Evolutionary conservation across 805 yeast genomes (phyloP), one percentile per base, ranked within the genome.

Genomic region (Candida berthetii): DNA sequence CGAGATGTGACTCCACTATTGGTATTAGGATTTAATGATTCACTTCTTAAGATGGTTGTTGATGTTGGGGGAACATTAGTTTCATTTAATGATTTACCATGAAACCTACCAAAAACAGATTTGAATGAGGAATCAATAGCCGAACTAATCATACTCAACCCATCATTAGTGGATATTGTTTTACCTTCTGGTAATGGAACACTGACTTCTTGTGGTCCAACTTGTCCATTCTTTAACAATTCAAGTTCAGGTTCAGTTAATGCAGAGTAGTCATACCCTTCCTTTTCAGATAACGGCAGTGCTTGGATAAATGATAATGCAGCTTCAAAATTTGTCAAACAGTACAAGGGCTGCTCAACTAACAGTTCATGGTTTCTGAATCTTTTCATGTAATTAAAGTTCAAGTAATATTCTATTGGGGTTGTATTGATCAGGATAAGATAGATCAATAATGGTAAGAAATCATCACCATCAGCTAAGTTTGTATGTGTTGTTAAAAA

Each of bases 241-340:
- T 32, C n/a, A 10, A 31, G 11, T 28, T 39, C 34, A 9, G 34
- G 20, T 19, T 27, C n/a, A 20, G 18, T n/a, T 8, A 39, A 19
- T 7, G 14, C 34, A 5, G n/a, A 6, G 20, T 27, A 28, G 25
- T 39, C 32, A 15, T 25, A 34, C 6, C 18, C 22, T 3, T 33
- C 32, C 15, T 29, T 16, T 4, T n/a, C 25, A 24, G 31, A 11
- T 7, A 35, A 17, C 3, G 22, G 31, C 8, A 29, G 37, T 2
- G 45, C 28, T 20, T 46, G 44, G 1, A 46, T 42, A 24, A 44
- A 55, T 27, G 47, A 42, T 34, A 55, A 42, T 10, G 59, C 45
- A 10, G 60, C 60, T 37, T 55, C 60, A 11, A 50, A 32, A 39
- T 55, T 55, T 3, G 59, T 55, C 14, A 55, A 39, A 20, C 54